These are phyloP conservation scores for Metrosideros polymorpha DNA, from an alignment of 441 rosid species.

Conservation along the genomic window DNA sequence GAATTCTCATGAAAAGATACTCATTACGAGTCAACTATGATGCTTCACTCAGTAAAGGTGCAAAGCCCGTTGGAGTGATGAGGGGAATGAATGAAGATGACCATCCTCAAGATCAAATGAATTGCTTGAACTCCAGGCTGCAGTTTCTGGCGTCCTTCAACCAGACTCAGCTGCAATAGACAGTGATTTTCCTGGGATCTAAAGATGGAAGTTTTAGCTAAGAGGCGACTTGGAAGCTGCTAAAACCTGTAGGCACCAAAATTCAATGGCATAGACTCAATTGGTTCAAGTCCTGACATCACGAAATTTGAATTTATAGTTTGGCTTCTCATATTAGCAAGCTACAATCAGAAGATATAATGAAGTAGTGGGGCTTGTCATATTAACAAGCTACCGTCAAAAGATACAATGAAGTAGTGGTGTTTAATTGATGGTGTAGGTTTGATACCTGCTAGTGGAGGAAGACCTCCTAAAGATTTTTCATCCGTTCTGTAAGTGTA, in stretches of 20 bases:
- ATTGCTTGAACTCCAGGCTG: not conserved
- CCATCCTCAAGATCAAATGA: not conserved
- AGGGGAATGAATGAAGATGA: not conserved
- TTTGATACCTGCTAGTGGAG: too few species aligned
- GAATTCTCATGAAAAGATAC: not conserved
- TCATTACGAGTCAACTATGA: too few species aligned
- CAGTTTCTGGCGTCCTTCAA: not conserved
- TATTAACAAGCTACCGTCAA: too few species aligned
- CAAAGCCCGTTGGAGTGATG: not conserved
- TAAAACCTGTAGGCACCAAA: not conserved
- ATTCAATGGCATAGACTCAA: not conserved
- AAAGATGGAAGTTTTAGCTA: too few species aligned
- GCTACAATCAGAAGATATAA: not conserved
- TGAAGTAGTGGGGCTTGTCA: not conserved
- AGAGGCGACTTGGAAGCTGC: not conserved
- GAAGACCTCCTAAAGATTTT: not conserved
- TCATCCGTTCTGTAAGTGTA: not conserved
- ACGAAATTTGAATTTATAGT: not conserved
- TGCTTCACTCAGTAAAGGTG: not conserved
- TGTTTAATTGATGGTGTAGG: not conserved
- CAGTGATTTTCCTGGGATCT: too few species aligned
- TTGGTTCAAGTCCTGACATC: not conserved
- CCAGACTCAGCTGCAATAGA: not conserved
- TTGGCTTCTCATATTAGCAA: not conserved
- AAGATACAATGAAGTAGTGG: too few species aligned